Evolutionary conservation across 495 filamentous ascomycete species (phyloP), one percentile per base, ranked within the genome.

Genomic region (Aspergillus haitiensis): DNA sequence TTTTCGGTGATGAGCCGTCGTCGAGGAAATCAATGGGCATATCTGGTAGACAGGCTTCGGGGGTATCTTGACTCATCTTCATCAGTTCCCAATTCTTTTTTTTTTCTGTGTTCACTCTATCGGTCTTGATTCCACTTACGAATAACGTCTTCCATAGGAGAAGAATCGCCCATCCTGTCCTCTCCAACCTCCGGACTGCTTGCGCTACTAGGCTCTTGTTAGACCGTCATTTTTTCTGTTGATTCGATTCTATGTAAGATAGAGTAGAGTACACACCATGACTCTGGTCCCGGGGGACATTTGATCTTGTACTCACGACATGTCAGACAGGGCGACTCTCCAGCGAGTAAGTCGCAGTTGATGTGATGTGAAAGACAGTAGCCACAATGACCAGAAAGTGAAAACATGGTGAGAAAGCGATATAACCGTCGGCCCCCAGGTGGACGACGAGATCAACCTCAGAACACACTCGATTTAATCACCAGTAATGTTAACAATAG

Each of bases 351-450:
- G 16, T 57, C 55, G 13, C 55, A 57, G 15, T 47, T n/a, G 42
- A 57, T 57, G 42, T 57, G 40, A n/a, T 48, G 31, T 13, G 55
- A 57, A 7, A 57, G 55, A 57, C 55, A 57, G 55, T 46, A 57
- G n/a, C 55, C 55, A 33, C 55, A 57, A 18, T 32, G 42, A 10
- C 44, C 44, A 6, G 55, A 57, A 27, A 57, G 42, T 15, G 55
- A 18, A 32, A 34, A 36, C 55, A 57, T 57, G 21, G 27, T 52
- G n/a, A 9, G 31, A 7, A 31, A 18, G 6, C 31, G 11, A 13
- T 51, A 52, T 52, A 46, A 46, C 42, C 42, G 42, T n/a, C 15
- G 37, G 12, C 42, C 6, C 6, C 11, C 7, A 16, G 3, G 21
- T 3, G 21, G 21, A 27, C 21, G 21, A 27, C 21, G 21, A 27